Conservation (phyloP, 148 eudicot species). For the Cornus florida region DNA sequence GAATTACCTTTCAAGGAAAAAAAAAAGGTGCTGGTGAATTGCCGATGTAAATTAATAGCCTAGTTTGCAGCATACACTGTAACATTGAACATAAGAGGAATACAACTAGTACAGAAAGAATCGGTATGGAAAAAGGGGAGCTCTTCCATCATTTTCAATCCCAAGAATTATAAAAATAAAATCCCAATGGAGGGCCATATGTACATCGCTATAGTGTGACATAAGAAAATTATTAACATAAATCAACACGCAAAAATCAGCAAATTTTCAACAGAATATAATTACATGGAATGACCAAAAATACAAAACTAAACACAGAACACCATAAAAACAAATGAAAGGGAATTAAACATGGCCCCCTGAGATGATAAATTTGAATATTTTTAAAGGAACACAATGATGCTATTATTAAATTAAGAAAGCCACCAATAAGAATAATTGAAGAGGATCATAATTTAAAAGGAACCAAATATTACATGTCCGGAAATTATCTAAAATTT, state of each 20-base stretch:
- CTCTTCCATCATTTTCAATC: background rate
- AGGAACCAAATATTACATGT: background rate
- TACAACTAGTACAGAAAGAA: background rate
- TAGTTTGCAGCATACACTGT: background rate
- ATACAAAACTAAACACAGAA: too few relatives aligned
- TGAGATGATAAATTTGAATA: background rate
- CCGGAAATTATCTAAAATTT: background rate
- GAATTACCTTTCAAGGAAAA: background rate
- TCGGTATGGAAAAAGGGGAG: slow-evolving; percentile 1
- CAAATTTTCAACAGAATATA: background rate
- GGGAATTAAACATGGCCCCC: background rate
- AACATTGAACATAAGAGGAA: background rate
- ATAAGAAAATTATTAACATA: background rate
- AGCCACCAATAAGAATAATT: background rate
- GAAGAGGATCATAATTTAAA: background rate
- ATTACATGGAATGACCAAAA: background rate
- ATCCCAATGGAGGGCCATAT: background rate
- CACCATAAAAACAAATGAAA: too few relatives aligned
- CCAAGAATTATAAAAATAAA: background rate
- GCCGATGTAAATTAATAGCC: background rate
- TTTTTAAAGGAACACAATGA: background rate
- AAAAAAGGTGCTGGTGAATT: background rate
- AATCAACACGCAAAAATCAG: background rate
- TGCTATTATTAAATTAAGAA: background rate
- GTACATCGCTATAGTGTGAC: background rate